Percentiles rank a stretch among this genome's conserved stretches.
These are phyloP conservation scores for Starmerella asiatica DNA, from an alignment of 805 yeast genomes.

Conservation along the genomic window DNA sequence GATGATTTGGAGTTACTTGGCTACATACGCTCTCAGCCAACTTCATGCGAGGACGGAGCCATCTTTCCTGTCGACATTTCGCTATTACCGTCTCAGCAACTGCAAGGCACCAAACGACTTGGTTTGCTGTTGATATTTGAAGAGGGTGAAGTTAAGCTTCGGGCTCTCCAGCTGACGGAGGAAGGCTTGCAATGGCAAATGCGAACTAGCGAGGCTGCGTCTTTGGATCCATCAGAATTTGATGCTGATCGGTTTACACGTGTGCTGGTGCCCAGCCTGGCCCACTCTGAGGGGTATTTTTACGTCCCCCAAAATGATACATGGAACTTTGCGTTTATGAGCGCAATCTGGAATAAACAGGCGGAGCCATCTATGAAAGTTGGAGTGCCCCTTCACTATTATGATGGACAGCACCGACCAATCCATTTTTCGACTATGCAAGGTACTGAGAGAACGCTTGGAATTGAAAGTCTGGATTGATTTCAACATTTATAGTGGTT, in stretches of 20 bases:
- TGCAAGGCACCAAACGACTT: conserved; percentile 29
- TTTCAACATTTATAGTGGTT: too few species aligned
- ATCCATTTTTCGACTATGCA: conserved; percentile 68
- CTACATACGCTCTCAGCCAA: conserved; percentile 83
- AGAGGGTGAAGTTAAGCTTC: conserved; percentile 71
- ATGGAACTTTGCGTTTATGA: conserved; percentile 88
- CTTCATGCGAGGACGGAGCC: conserved; percentile 37
- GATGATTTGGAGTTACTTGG: conserved; percentile 70
- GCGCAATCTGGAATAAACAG: conserved; percentile 65
- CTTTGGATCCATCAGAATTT: conserved; percentile 47
- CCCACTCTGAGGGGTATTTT: conserved; percentile 64
- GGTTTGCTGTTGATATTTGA: conserved; percentile 58
- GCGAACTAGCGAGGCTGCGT: conserved; percentile 41
- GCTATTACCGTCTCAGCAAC: conserved; percentile 37
- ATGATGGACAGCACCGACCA: conserved; percentile 78
- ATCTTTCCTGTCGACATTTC: conserved; percentile 63
- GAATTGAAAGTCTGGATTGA: too few species aligned
- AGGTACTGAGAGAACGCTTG: too few species aligned
- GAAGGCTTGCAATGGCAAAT: conserved; percentile 73
- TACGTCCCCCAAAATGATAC: conserved; percentile 69
- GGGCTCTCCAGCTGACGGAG: conserved; percentile 46
- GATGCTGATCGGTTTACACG: conserved; percentile 33
- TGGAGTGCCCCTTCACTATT: conserved; percentile 70
- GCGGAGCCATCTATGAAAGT: conserved; percentile 48
- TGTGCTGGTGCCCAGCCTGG: conserved; percentile 56